These are phyloP conservation scores for Trichosporon coremiiforme DNA, from an alignment of 1,284 basidiomycete genomes.

Conservation along the genomic window DNA sequence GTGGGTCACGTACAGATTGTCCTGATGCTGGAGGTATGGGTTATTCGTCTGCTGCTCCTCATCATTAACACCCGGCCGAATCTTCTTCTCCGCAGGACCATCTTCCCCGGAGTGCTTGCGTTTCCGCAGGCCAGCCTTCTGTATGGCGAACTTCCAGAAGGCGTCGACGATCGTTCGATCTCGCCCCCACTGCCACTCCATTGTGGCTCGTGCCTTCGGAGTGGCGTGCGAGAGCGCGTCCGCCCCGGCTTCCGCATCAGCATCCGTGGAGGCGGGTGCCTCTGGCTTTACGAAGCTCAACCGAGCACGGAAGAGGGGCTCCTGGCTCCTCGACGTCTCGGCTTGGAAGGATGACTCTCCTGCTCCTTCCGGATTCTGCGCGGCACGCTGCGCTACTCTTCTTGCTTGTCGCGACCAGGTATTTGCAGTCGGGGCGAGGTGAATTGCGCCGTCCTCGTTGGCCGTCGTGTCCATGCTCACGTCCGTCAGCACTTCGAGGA, in stretches of 20 bases:
- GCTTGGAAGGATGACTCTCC: neutral
- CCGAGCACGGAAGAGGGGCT: conserved; percentile 43
- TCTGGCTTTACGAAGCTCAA: conserved; percentile 23
- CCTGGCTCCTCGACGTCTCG: neutral
- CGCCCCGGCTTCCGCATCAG: conserved; percentile 17
- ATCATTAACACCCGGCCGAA: neutral
- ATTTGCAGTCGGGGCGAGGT: conserved; percentile 61
- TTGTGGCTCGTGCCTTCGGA: conserved; percentile 51
- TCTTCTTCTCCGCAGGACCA: conserved; percentile 14
- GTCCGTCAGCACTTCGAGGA: conserved; percentile 32
- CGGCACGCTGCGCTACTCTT: conserved; percentile 48
- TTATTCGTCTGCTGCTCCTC: neutral
- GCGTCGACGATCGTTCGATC: conserved; percentile 68
- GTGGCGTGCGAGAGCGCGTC: neutral
- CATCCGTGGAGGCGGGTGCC: conserved; percentile 22
- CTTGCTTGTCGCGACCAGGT: conserved; percentile 74
- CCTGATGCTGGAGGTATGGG: conserved; percentile 9
- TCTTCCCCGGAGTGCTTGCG: neutral
- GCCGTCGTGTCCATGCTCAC: conserved; percentile 1
- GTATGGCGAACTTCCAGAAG: conserved; percentile 65
- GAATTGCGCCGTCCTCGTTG: conserved; percentile 32
- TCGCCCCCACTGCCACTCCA: conserved; percentile 67
- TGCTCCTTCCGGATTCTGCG: conserved; percentile 18
- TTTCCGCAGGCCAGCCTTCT: conserved; percentile 52
- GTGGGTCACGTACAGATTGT: neutral